Conservation (phyloP, 225 moss, liverwort and hornwort species). For the Rhytidiadelphus loreus region DNA sequence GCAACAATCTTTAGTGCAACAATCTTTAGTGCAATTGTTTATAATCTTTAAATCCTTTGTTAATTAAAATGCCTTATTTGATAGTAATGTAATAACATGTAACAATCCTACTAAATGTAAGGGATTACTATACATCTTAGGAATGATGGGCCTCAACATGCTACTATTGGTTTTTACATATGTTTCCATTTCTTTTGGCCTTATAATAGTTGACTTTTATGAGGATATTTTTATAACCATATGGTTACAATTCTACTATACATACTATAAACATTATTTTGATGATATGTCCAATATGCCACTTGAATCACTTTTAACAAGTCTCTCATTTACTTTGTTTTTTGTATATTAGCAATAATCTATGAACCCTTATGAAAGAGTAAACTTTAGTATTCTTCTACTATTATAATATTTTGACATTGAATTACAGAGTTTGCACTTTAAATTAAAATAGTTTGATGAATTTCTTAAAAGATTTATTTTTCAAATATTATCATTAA, state of each 20-base stretch:
- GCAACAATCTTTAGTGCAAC: too few species aligned
- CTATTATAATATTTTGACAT: background rate
- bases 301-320: background rate
- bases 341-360: background rate
- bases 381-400: background rate
- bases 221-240: background rate
- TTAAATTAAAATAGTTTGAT: background rate
- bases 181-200: background rate
- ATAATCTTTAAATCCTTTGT: background rate
- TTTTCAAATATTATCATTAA: background rate
- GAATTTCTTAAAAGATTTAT: background rate
- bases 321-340: background rate
- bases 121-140: background rate
- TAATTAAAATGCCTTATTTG: background rate
- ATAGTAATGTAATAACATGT: too few species aligned
- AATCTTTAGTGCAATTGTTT: background rate
- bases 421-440: background rate
- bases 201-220: background rate
- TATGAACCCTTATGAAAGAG: fast-evolving
- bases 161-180: background rate
- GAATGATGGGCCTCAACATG: background rate
- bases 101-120: background rate
- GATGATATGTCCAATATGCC: too few species aligned
- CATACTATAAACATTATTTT: background rate
- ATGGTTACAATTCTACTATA: background rate